Conservation (phyloP, 2,329 filamentous ascomycete species). For the Phyllosticta ampelicida region DNA sequence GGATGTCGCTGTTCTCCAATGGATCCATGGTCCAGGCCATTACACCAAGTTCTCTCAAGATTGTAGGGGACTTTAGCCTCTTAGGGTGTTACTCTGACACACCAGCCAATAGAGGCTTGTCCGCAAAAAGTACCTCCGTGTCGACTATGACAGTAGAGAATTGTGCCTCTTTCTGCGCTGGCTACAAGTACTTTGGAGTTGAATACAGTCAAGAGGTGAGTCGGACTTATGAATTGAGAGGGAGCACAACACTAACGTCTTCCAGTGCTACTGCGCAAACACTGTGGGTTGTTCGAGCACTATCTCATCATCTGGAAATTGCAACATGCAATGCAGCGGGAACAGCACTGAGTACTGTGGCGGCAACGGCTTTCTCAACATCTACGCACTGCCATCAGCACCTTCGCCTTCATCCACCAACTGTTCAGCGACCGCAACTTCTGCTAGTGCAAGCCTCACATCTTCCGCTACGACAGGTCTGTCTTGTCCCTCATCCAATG, state of each 20-base stretch:
- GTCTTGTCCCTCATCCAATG: neutral
- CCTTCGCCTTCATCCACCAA: neutral
- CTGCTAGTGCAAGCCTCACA: neutral
- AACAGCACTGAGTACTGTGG: conserved; percentile 20
- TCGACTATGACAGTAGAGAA: conserved; percentile 29
- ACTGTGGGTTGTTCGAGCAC: conserved; percentile 13
- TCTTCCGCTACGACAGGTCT: neutral
- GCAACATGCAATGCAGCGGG: conserved; percentile 19
- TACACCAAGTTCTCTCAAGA: conserved; percentile 18
- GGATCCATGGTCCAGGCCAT: conserved; percentile 14
- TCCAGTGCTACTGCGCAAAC: conserved; percentile 19
- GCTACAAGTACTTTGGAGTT: conserved; percentile 29
- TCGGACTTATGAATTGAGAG: accelerated
- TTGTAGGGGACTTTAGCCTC: conserved; percentile 17
- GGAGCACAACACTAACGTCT: neutral
- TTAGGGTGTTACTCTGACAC: conserved; percentile 24
- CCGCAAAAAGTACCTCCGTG: conserved; percentile 16
- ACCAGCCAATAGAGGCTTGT: conserved; percentile 17
- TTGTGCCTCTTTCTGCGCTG: conserved; percentile 26
- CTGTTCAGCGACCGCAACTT: neutral
- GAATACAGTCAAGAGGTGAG: conserved; percentile 25
- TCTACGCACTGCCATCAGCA: conserved; percentile 15
- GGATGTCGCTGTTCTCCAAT: conserved; percentile 23
- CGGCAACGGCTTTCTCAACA: conserved; percentile 17
- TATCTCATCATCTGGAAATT: conserved; percentile 14